Percentiles rank a stretch among this genome's conserved stretches.
phyloP scores from a whole-genome alignment of 2,329 filamentous ascomycete species.

The Fusarium austroafricanum region DNA sequence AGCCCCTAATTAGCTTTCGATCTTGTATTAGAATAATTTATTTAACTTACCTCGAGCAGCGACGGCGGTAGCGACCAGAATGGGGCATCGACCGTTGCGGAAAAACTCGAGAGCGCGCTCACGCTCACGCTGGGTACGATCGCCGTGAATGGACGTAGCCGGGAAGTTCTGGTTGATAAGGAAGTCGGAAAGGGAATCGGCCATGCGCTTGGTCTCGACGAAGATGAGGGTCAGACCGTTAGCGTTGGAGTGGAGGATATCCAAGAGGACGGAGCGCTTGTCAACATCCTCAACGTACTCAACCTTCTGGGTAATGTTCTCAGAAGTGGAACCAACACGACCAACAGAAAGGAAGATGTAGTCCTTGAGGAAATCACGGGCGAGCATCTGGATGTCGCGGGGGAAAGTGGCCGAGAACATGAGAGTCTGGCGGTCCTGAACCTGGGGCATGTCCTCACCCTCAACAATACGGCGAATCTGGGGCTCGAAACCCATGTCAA shows the following conservation, averaged over 20 bases:
- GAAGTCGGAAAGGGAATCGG: slow-evolving; percentile 96
- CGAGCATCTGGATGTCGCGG: slow-evolving; percentile 98
- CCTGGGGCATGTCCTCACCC: slow-evolving; percentile 94
- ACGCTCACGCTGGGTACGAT: slow-evolving; percentile 98
- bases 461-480: slow-evolving; percentile 99
- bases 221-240: slow-evolving; percentile 94
- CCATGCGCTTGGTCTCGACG: slow-evolving; percentile 99
- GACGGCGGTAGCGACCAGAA: slow-evolving; percentile 95
- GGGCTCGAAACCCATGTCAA: slow-evolving; percentile 99
- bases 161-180: slow-evolving; percentile 99
- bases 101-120: slow-evolving; percentile 98
- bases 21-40: neutral
- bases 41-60: slow-evolving; percentile 69
- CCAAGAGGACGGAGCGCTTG: slow-evolving; percentile 97
- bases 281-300: slow-evolving; percentile 97
- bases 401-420: slow-evolving; percentile 99
- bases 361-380: slow-evolving; percentile 98
- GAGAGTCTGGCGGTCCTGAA: slow-evolving; percentile 90
- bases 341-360: slow-evolving; percentile 99
- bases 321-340: slow-evolving; percentile 98
- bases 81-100: slow-evolving; percentile 94
- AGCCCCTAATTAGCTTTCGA: fast-evolving
- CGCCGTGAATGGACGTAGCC: slow-evolving; percentile 97
- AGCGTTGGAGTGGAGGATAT: slow-evolving; percentile 95
- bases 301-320: slow-evolving; percentile 99